Base-by-base conservation (phyloP, 1,284 basidiomycete genomes). In the Heterobasidion parviporum region DNA sequence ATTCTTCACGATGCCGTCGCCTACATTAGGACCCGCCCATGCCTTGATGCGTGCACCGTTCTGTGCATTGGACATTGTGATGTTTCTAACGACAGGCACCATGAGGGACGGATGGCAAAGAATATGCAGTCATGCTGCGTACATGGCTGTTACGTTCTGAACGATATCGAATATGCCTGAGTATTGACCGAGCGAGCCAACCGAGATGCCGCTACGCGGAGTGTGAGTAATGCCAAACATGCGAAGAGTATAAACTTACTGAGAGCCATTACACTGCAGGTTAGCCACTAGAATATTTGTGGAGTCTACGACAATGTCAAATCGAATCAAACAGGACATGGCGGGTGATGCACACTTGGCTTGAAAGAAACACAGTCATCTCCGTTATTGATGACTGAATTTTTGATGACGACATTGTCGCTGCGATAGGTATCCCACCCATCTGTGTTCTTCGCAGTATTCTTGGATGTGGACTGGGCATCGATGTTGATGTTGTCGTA, bases 371-470 rank as follows among this genome's bases (percentile, higher is more conserved):
- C 75, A 58, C 68, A 71, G 56, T 71, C 69, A 56, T 71, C 69
- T 1, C 67, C 68, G 53, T 70, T 71, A 58, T 65, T 65, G 56
- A 70, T 63, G 47, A 56, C 60, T 38, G 68, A 68, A 58, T 68
- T 64, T 26, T 63, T 60, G 38, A 70, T 66, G 14, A 63, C 58
- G 33, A 70, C 67, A 54, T 63, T 64, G 60, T 67, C 64, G 60
- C 67, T 68, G 26, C 80, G 75, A 67, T 83, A 84, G 18, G 80
- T 77, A 63, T 86, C 78, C 81, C 81, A 84, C 4, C 82, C 83
- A 61, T 85, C 82, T 6, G 81, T 82, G 62, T 85, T 85, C 46
- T 69, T 67, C 4, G 77, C 71, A 0, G 57, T 60, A 57, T 78
- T 69, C 12, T 68, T 70, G 3, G 75, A 78, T 6, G 74, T 80